phyloP scores from a whole-genome alignment of 345 rosid species.

The Salix arbutifolia region DNA sequence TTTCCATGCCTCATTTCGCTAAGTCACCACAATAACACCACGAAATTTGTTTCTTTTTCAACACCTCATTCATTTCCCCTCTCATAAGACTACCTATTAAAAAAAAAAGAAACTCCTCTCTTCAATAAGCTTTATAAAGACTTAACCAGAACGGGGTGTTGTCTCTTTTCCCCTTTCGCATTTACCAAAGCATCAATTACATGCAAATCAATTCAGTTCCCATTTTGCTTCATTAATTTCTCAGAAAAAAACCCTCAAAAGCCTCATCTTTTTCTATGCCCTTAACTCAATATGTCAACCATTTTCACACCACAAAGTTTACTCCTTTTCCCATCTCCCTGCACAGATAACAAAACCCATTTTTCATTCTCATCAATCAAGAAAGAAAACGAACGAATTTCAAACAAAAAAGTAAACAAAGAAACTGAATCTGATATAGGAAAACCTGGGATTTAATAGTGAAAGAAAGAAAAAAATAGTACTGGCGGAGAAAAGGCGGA shows the following conservation, averaged over 20 bases:
- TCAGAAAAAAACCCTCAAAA: not conserved
- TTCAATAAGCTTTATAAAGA: not conserved
- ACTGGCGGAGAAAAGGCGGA: slow-evolving; percentile 23
- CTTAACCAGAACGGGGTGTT: not conserved
- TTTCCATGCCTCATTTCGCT: no score
- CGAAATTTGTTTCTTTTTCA: not conserved
- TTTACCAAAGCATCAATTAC: not conserved
- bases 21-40: not conserved
- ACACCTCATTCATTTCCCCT: not conserved
- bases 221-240: not conserved
- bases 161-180: not conserved
- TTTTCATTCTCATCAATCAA: not conserved
- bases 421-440: not conserved
- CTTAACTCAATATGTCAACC: not conserved
- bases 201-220: not conserved
- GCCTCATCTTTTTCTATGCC: not conserved
- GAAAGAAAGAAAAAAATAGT: not conserved
- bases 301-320: not conserved
- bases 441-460: not conserved
- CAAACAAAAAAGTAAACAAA: not conserved
- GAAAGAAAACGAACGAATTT: not conserved
- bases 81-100: not conserved
- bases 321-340: not conserved
- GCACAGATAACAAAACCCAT: not conserved
- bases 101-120: not conserved